Conservation (phyloP, 257 asterid genomes). For the Coffea eugenioides region DNA sequence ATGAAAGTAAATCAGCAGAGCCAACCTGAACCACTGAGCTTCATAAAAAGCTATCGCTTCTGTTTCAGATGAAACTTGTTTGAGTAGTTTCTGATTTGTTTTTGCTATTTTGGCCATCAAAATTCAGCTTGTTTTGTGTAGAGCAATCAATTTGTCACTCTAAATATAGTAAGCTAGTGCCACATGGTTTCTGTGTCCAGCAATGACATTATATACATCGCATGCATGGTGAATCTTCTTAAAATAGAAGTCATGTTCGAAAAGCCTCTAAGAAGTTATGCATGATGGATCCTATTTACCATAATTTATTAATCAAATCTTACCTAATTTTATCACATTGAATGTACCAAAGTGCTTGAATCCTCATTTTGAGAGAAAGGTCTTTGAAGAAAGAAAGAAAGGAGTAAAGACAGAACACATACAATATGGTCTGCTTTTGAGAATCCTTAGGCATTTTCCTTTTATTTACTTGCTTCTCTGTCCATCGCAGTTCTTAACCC, state of each 20-base stretch:
- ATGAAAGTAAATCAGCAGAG: not conserved
- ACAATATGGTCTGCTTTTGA: not conserved
- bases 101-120: not conserved
- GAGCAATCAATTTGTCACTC: not conserved
- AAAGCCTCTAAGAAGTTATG: not conserved
- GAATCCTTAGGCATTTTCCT: not conserved
- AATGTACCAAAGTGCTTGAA: not conserved
- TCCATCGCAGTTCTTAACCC: not conserved
- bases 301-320: not conserved
- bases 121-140: not conserved
- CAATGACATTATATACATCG: not conserved
- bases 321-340: not conserved
- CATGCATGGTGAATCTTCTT: not conserved
- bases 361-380: not conserved
- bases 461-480: not conserved
- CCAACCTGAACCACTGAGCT: not conserved
- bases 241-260: not conserved
- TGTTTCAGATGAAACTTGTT: not conserved
- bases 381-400: not conserved
- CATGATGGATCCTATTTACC: not conserved
- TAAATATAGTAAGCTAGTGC: not conserved
- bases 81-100: not conserved
- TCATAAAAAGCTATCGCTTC: not conserved
- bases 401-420: not conserved
- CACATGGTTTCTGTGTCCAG: not conserved